Conservation (phyloP, 2,329 filamentous ascomycete genomes). For the Nannizziopsis arthrosporioides region DNA sequence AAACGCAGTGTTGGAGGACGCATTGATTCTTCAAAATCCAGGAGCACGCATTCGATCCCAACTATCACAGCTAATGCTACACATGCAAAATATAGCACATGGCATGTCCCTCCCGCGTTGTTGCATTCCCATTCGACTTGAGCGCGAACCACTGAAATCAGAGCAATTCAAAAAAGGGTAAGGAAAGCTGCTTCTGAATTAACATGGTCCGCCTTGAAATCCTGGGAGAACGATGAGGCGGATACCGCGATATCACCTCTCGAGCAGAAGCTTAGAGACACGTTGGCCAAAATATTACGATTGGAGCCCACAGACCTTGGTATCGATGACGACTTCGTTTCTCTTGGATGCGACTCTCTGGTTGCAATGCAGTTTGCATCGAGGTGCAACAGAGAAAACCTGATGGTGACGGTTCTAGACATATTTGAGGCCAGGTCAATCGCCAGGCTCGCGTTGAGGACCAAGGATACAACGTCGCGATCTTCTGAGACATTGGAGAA, state of each 20-base stretch:
- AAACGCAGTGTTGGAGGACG: not conserved
- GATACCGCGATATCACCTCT: not conserved
- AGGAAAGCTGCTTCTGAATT: not conserved
- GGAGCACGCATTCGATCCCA: not conserved
- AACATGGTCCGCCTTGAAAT: constrained; percentile 1
- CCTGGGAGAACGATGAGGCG: not conserved
- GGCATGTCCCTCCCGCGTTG: not conserved
- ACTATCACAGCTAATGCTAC: not conserved
- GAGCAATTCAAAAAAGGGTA: not conserved
- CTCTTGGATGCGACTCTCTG: constrained; percentile 29
- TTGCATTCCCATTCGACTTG: constrained; percentile 2
- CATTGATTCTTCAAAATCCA: not conserved
- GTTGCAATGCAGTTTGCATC: constrained; percentile 26
- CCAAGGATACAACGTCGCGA: not conserved
- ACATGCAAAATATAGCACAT: not conserved
- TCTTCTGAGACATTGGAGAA: not conserved
- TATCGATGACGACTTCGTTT: constrained; percentile 8
- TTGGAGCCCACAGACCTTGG: constrained; percentile 21
- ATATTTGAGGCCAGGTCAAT: constrained; percentile 12
- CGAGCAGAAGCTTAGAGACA: not conserved
- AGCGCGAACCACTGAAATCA: not conserved
- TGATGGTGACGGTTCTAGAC: constrained; percentile 8
- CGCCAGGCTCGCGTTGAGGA: not conserved
- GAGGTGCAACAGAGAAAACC: constrained; percentile 7
- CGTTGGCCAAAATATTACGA: constrained; percentile 1